A percentile compares a stretch with the other conserved stretches of the same genome.
Evolutionary conservation across 2,329 filamentous ascomycete species (phyloP).

Genomic region (Arthrobotrys iridis): DNA sequence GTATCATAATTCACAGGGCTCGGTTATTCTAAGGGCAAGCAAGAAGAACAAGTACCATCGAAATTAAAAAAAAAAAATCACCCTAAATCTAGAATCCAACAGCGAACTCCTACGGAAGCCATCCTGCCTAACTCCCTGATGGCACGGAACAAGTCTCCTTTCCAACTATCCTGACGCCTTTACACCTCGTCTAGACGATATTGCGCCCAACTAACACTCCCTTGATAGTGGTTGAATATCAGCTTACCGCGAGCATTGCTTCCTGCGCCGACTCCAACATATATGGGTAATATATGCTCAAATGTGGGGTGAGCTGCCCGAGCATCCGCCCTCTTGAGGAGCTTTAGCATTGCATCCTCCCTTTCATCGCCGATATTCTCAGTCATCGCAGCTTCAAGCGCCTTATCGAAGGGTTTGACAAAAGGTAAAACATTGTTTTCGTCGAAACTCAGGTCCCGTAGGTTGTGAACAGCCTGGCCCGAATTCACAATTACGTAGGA

Average conservation of each 20-base stretch:
- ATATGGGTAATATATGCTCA: conserved; percentile 71
- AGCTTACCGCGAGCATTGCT: conserved; percentile 64
- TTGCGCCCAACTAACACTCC: conserved; percentile 68
- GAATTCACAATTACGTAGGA: conserved; percentile 76
- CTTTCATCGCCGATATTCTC: conserved; percentile 62
- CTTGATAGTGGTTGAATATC: conserved; percentile 65
- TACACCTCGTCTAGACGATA: conserved; percentile 59
- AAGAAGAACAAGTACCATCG: neutral
- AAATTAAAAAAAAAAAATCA: neutral
- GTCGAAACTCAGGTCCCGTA: conserved; percentile 65
- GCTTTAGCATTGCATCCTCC: conserved; percentile 63
- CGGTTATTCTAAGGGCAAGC: neutral
- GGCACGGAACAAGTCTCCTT: neutral
- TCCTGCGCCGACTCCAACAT: conserved; percentile 69
- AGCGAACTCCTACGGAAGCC: neutral
- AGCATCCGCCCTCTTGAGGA: conserved; percentile 67
- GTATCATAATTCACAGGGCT: neutral
- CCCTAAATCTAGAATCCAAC: conserved; percentile 5
- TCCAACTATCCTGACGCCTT: neutral
- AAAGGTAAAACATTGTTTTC: conserved; percentile 67
- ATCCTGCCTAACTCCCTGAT: neutral
- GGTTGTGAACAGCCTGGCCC: conserved; percentile 79
- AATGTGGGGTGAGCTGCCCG: conserved; percentile 72
- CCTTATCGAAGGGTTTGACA: conserved; percentile 72
- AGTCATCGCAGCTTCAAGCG: conserved; percentile 72